Evolutionary conservation across 441 rosid genomes (phyloP).

Genomic region (Manihot esculenta): DNA sequence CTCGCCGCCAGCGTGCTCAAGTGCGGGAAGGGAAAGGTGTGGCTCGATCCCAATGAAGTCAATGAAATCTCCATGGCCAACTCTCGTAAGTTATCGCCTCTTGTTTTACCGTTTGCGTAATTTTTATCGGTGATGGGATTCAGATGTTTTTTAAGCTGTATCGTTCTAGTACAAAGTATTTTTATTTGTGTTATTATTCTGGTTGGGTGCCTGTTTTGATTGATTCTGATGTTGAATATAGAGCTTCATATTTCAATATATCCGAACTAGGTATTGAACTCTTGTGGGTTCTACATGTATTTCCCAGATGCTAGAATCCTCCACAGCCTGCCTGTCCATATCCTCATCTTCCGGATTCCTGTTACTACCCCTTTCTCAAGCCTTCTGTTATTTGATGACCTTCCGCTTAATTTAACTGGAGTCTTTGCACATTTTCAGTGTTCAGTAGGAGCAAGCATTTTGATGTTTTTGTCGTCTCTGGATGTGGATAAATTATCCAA

Average conservation of each 20-base stretch:
- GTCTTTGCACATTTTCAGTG: neutral
- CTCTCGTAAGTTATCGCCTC: constrained; percentile 48
- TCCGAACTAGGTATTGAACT: neutral
- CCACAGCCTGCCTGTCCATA: too few species aligned
- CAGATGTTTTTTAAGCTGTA: too few species aligned
- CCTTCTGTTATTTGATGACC: too few species aligned
- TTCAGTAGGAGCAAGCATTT: neutral
- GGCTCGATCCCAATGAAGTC: constrained; percentile 86
- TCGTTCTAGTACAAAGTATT: too few species aligned
- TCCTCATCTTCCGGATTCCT: too few species aligned
- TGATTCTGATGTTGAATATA: neutral
- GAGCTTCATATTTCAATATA: neutral
- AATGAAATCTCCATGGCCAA: constrained; percentile 92
- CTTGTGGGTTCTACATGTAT: too few species aligned
- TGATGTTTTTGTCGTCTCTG: neutral
- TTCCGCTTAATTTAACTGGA: neutral
- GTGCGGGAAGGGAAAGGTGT: constrained; percentile 77
- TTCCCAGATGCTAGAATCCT: too few species aligned
- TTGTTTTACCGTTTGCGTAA: neutral
- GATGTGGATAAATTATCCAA: neutral
- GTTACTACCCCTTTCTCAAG: too few species aligned
- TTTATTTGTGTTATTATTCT: neutral
- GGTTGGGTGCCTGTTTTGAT: neutral
- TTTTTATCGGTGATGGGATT: neutral
- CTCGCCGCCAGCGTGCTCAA: constrained; percentile 82